Conservation (phyloP, 805 yeast species). For the Maudiozyma bulderi region DNA sequence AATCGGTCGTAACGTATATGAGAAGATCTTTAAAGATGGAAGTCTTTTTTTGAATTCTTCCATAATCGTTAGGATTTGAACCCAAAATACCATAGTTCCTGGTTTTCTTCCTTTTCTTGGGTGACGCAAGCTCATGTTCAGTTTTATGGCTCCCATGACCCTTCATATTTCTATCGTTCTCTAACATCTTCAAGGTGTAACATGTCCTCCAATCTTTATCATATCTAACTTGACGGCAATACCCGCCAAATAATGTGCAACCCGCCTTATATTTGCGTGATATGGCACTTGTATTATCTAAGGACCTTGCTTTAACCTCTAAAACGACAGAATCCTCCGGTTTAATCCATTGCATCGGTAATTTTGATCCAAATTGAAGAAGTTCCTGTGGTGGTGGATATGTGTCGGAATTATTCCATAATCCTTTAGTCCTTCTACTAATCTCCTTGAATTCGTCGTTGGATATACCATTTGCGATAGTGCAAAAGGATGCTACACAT, state of each 20-base stretch:
- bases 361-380: conserved; percentile 46
- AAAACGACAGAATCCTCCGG: conserved; percentile 71
- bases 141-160: neutral
- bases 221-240: conserved; percentile 54
- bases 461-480: conserved; percentile 78
- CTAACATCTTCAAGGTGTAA: conserved; percentile 44
- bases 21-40: conserved; percentile 36
- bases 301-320: conserved; percentile 74
- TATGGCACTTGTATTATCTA: conserved; percentile 39
- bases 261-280: conserved; percentile 48
- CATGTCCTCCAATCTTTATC: conserved; percentile 58
- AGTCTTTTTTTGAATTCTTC: conserved; percentile 11
- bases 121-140: neutral
- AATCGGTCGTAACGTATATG: conserved; percentile 50
- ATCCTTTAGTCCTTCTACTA: conserved; percentile 43
- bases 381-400: conserved; percentile 34
- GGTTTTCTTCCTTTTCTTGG: conserved; percentile 20
- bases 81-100: conserved; percentile 10
- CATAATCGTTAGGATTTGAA: neutral
- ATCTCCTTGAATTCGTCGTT: conserved; percentile 51
- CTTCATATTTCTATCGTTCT: neutral
- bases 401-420: conserved; percentile 44
- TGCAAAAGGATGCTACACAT: conserved; percentile 57
- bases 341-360: conserved; percentile 69
- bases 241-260: conserved; percentile 66